Conservation (phyloP, 2,329 filamentous ascomycete genomes). For the Pyrenophora seminiperda region DNA sequence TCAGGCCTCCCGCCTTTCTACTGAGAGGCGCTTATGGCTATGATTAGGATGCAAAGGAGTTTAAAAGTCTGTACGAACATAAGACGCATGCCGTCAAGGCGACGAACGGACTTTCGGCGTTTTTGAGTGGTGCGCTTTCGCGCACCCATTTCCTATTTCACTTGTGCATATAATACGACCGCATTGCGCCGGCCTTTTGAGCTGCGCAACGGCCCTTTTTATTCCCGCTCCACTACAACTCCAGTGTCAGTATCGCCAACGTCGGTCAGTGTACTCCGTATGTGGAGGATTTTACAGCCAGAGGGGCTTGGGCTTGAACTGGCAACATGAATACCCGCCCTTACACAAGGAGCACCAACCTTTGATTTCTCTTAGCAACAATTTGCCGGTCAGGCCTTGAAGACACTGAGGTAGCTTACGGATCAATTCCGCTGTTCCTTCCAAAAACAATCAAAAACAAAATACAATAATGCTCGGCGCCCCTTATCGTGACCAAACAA, state of each 20-base stretch:
- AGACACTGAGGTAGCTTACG: neutral
- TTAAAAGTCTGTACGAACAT: slow-evolving; percentile 34
- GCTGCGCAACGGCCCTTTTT: neutral
- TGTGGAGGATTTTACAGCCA: slow-evolving; percentile 14
- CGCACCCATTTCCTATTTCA: slow-evolving; percentile 20
- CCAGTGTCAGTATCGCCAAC: slow-evolving; percentile 3
- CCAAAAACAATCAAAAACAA: slow-evolving; percentile 3
- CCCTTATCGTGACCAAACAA: neutral
- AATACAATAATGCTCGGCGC: neutral
- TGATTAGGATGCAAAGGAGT: slow-evolving; percentile 19
- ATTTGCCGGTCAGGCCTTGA: neutral
- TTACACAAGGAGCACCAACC: slow-evolving; percentile 34
- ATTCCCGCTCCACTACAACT: neutral
- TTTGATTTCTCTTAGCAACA: slow-evolving; percentile 17
- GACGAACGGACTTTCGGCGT: slow-evolving; percentile 37
- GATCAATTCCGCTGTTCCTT: neutral
- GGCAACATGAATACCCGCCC: slow-evolving; percentile 44
- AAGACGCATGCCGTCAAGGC: slow-evolving; percentile 51
- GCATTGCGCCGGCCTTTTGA: slow-evolving; percentile 7
- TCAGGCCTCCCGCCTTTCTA: neutral
- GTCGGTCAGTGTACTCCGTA: slow-evolving; percentile 11
- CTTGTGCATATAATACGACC: slow-evolving; percentile 21
- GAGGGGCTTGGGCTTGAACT: slow-evolving; percentile 20
- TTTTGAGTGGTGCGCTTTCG: slow-evolving; percentile 12
- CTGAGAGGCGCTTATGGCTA: slow-evolving; percentile 20